A percentile compares a stretch with the other conserved stretches of the same genome.
Conservation (phyloP, 805 yeast genomes). For the Lipomyces japonicus region DNA sequence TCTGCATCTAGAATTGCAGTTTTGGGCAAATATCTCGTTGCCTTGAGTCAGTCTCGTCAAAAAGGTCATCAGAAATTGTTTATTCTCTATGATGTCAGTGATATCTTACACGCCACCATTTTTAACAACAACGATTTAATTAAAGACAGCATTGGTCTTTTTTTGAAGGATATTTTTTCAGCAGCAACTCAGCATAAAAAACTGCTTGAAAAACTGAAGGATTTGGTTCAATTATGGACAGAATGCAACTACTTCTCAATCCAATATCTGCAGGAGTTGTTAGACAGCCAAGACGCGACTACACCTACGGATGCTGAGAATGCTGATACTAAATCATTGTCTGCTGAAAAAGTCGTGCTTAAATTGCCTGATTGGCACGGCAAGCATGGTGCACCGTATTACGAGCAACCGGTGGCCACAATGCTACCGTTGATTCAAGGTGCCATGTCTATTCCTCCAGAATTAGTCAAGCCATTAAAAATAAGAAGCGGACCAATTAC, state of each 20-base stretch:
- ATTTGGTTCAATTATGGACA: constrained; percentile 21
- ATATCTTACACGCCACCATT: constrained; percentile 14
- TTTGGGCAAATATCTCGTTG: constrained; percentile 14
- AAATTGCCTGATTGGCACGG: constrained; percentile 22
- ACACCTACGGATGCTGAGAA: not conserved
- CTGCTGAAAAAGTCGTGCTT: not conserved
- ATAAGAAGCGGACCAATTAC: constrained; percentile 1
- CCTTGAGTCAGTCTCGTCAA: constrained; percentile 2
- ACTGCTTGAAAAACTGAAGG: constrained; percentile 4
- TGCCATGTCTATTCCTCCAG: constrained; percentile 2
- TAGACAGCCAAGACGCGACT: not conserved
- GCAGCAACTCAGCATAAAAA: constrained; percentile 14
- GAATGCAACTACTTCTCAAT: constrained; percentile 6
- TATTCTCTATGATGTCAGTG: constrained; percentile 25
- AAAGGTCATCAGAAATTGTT: constrained; percentile 16
- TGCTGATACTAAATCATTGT: not conserved
- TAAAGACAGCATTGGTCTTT: constrained; percentile 5
- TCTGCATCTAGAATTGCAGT: constrained; percentile 7
- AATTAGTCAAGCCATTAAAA: constrained; percentile 5
- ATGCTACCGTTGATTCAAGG: constrained; percentile 15
- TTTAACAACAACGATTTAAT: not conserved
- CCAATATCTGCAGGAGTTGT: constrained; percentile 1
- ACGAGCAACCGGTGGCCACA: constrained; percentile 28
- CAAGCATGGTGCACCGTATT: constrained; percentile 4
- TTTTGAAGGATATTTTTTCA: constrained; percentile 11